These are phyloP conservation scores for Camelina sativa DNA, from an alignment of 345 rosid species.

Conservation along the genomic window DNA sequence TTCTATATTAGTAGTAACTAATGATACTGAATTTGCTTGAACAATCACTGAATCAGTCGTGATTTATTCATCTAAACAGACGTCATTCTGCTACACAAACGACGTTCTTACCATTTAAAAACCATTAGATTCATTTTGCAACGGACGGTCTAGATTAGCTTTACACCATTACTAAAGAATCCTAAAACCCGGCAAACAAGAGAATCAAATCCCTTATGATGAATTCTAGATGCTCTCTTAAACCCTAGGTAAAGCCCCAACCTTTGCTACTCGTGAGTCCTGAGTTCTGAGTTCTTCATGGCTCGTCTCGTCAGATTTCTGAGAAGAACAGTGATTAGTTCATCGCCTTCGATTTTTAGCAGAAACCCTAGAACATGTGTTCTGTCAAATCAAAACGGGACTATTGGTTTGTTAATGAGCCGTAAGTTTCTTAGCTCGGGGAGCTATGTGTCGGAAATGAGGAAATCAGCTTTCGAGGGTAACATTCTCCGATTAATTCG, in stretches of 20 bases:
- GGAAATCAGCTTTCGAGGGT: slow-evolving; percentile 73
- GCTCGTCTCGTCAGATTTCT: slow-evolving; percentile 46
- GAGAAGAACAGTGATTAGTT: slow-evolving; percentile 37
- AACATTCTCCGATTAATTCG: slow-evolving; percentile 66
- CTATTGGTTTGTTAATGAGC: neutral
- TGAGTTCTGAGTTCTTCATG: slow-evolving; percentile 34
- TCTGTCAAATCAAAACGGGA: neutral
- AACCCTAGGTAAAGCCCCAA: slow-evolving; percentile 28
- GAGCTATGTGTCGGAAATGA: slow-evolving; percentile 68
- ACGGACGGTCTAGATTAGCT: slow-evolving; percentile 40
- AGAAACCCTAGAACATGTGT: slow-evolving; percentile 8
- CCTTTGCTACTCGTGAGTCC: neutral
- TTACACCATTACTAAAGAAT: neutral
- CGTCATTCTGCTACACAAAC: slow-evolving; percentile 40
- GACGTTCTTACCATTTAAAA: slow-evolving; percentile 16
- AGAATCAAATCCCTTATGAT: neutral
- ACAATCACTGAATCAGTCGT: neutral
- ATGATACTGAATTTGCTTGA: slow-evolving; percentile 15
- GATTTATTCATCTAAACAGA: slow-evolving; percentile 14
- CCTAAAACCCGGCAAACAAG: neutral
- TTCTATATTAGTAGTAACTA: neutral
- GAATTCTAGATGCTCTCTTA: slow-evolving; percentile 5
- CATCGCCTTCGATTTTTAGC: slow-evolving; percentile 19
- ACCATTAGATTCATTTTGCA: slow-evolving; percentile 15
- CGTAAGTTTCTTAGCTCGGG: slow-evolving; percentile 44